A percentile compares a stretch with the other conserved stretches of the same genome.
Evolutionary conservation across 2,329 filamentous ascomycete species (phyloP).

Genomic region (Nannizziopsis arthrosporioides): DNA sequence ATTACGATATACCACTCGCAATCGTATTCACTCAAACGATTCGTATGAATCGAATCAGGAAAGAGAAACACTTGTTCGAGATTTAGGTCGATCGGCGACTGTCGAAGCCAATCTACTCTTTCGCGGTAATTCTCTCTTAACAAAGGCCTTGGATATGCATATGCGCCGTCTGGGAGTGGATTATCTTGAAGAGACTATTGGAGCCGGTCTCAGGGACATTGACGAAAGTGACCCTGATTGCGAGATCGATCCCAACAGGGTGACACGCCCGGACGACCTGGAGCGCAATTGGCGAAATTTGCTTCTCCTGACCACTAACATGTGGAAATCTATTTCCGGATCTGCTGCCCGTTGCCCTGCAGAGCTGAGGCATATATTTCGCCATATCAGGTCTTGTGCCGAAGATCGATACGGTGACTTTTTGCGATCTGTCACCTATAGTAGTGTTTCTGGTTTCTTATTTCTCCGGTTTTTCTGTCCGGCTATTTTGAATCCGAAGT

Average conservation of each 20-base stretch:
- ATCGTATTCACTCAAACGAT: slow-evolving; percentile 52
- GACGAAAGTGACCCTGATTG: slow-evolving; percentile 84
- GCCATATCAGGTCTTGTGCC: slow-evolving; percentile 82
- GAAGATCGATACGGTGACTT: slow-evolving; percentile 93
- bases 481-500: slow-evolving; percentile 87
- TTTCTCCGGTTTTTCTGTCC: slow-evolving; percentile 94
- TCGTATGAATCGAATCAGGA: slow-evolving; percentile 46
- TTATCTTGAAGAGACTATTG: slow-evolving; percentile 76
- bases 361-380: slow-evolving; percentile 73
- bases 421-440: slow-evolving; percentile 77
- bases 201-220: slow-evolving; percentile 77
- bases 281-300: slow-evolving; percentile 73
- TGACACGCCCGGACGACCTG: slow-evolving; percentile 56
- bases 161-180: slow-evolving; percentile 92
- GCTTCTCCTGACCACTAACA: slow-evolving; percentile 61
- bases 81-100: slow-evolving; percentile 53
- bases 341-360: slow-evolving; percentile 66
- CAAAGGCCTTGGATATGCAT: slow-evolving; percentile 84
- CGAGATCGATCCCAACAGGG: slow-evolving; percentile 82
- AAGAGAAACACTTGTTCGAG: slow-evolving; percentile 49
- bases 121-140: slow-evolving; percentile 84
- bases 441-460: slow-evolving; percentile 86
- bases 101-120: slow-evolving; percentile 89
- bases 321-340: slow-evolving; percentile 71
- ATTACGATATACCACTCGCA: slow-evolving; percentile 51